phyloP scores from a whole-genome alignment of 2,329 filamentous ascomycete genomes.

The Phialophora macrospora region DNA sequence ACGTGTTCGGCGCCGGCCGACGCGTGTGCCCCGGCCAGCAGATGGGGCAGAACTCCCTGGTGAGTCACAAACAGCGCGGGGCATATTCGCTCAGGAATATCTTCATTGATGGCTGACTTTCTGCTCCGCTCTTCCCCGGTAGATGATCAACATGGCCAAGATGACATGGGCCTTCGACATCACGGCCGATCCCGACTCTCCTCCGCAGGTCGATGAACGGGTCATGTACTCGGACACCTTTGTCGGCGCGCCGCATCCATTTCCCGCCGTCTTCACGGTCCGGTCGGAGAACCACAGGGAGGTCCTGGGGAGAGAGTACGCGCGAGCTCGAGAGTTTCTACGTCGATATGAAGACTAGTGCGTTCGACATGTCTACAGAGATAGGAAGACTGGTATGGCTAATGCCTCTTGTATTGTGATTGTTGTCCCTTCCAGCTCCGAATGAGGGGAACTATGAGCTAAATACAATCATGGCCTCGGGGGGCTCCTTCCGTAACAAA shows the following conservation, averaged over 20 bases:
- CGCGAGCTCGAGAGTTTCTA: constrained; percentile 18
- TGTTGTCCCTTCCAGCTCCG: no score
- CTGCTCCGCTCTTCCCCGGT: no score
- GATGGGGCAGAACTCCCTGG: constrained; percentile 26
- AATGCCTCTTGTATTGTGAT: no score
- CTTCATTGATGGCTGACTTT: no score
- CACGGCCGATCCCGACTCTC: constrained; percentile 28
- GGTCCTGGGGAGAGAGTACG: constrained; percentile 23
- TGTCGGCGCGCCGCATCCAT: constrained; percentile 38
- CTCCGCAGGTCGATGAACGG: constrained; percentile 50
- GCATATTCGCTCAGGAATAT: no score
- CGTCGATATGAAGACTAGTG: constrained; percentile 19
- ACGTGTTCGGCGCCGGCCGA: constrained; percentile 39
- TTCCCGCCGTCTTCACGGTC: constrained; percentile 18
- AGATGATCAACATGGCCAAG: constrained; percentile 30
- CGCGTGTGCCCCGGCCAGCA: constrained; percentile 28
- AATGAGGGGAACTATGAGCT: no score
- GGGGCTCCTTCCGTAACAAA: no score
- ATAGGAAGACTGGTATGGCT: neutral
- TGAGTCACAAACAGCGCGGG: neutral
- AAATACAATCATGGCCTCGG: no score
- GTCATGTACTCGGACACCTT: constrained; percentile 41
- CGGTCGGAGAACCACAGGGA: constrained; percentile 21
- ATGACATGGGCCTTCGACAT: constrained; percentile 31
- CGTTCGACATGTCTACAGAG: neutral